phyloP scores from a whole-genome alignment of 2,329 filamentous ascomycete genomes.

The Colletotrichum camelliae region DNA sequence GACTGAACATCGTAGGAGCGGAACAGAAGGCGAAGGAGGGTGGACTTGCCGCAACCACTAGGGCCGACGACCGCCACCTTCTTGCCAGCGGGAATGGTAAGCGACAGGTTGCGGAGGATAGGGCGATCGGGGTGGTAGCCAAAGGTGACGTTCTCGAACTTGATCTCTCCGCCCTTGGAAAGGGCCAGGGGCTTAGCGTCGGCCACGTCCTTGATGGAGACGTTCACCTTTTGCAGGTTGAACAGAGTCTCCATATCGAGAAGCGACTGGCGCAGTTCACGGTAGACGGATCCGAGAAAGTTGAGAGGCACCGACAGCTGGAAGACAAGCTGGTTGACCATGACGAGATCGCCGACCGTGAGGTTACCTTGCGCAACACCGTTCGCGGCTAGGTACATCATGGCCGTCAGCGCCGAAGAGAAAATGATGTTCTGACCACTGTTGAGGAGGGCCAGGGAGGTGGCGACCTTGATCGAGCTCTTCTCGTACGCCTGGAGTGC shows the following conservation, averaged over 20 bases:
- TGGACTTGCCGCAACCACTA: slow-evolving; percentile 95
- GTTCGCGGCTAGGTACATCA: slow-evolving; percentile 97
- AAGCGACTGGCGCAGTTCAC: slow-evolving; percentile 91
- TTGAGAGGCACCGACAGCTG: slow-evolving; percentile 96
- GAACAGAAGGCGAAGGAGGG: slow-evolving; percentile 88
- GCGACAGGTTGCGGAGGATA: slow-evolving; percentile 81
- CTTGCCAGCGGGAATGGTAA: slow-evolving; percentile 93
- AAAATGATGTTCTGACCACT: slow-evolving; percentile 97
- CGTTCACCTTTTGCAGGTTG: slow-evolving; percentile 95
- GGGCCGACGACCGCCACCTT: slow-evolving; percentile 96
- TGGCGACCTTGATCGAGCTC: slow-evolving; percentile 96
- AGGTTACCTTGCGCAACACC: slow-evolving; percentile 82
- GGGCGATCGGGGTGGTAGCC: slow-evolving; percentile 87
- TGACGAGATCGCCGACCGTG: slow-evolving; percentile 94
- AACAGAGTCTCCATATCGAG: slow-evolving; percentile 99
- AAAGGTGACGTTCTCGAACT: slow-evolving; percentile 93
- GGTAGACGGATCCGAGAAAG: slow-evolving; percentile 97
- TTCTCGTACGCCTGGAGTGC: slow-evolving; percentile 87
- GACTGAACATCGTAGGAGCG: slow-evolving; percentile 89
- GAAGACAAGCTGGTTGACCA: slow-evolving; percentile 99
- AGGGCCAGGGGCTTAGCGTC: slow-evolving; percentile 77
- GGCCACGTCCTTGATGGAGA: slow-evolving; percentile 79
- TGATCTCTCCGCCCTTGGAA: slow-evolving; percentile 83
- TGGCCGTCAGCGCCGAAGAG: slow-evolving; percentile 87
- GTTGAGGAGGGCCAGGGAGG: slow-evolving; percentile 91